phyloP scores from a whole-genome alignment of 805 yeast species.

The Monosporozyma aquatica region DNA sequence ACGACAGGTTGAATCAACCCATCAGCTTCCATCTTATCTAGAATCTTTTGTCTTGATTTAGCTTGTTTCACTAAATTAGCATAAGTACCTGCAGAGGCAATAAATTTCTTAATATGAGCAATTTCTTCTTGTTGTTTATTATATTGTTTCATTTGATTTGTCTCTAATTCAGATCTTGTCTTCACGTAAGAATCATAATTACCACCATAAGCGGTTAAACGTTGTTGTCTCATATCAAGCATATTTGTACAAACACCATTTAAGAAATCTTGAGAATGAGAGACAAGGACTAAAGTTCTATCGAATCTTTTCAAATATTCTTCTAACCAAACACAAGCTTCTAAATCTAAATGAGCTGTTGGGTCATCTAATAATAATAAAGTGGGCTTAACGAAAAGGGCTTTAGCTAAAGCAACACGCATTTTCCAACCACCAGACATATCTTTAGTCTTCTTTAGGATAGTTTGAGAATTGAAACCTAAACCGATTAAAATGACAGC shows the following conservation, averaged over 20 bases:
- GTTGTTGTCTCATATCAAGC: constrained; percentile 91
- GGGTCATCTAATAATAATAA: constrained; percentile 93
- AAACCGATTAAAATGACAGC: constrained; percentile 93
- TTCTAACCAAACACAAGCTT: constrained; percentile 99
- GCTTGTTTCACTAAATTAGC: constrained; percentile 98
- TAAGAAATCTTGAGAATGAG: constrained; percentile 98
- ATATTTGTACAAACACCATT: constrained; percentile 97
- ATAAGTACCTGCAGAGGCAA: constrained; percentile 99
- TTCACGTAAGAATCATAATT: constrained; percentile 94
- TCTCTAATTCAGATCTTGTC: constrained; percentile 88
- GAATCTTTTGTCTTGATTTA: constrained; percentile 96
- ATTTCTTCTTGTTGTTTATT: constrained; percentile 97
- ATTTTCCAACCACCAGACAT: constrained; percentile 99
- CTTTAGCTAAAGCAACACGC: constrained; percentile 98
- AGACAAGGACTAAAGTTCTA: constrained; percentile 84
- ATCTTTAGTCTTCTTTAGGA: constrained; percentile 89
- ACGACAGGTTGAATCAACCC: constrained; percentile 90
- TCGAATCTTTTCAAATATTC: constrained; percentile 93
- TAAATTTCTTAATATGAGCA: constrained; percentile 94
- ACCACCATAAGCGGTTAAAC: constrained; percentile 81
- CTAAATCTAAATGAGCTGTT: constrained; percentile 97
- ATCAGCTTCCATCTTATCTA: constrained; percentile 99
- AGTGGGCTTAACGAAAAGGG: constrained; percentile 96
- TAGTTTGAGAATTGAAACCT: constrained; percentile 84
- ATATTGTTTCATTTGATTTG: constrained; percentile 97